Conservation (phyloP, 371 early-diverging fungal species). For the Thermomucor indicae-seudaticae region DNA sequence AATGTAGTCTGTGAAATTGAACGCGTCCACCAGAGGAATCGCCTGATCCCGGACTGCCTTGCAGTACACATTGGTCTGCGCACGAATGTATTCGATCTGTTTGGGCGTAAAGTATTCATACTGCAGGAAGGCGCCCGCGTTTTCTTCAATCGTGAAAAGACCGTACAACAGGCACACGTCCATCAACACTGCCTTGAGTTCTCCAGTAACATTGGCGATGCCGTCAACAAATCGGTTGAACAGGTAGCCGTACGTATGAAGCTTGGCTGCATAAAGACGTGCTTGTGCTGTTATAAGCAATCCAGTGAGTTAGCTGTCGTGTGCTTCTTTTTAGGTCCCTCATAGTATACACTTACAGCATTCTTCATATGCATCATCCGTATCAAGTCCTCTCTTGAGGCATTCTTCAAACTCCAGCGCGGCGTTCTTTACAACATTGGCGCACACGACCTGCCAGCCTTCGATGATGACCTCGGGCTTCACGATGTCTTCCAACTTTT, state of each 20-base stretch:
- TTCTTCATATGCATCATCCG: conserved; percentile 84
- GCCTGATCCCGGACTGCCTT: conserved; percentile 73
- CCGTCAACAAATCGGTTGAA: conserved; percentile 84
- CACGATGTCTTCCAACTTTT: conserved; percentile 53
- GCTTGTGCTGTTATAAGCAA: conserved; percentile 47
- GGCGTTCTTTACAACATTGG: conserved; percentile 79
- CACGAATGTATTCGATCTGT: conserved; percentile 68
- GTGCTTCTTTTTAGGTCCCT: neutral
- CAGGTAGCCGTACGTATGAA: conserved; percentile 83
- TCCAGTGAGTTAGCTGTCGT: neutral
- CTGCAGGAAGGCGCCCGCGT: conserved; percentile 85
- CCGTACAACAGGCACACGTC: conserved; percentile 80
- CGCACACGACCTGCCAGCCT: conserved; percentile 84
- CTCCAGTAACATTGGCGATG: conserved; percentile 50
- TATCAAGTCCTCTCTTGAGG: conserved; percentile 61
- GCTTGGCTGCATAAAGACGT: conserved; percentile 81
- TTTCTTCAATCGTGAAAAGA: conserved; percentile 77
- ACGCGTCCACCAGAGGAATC: conserved; percentile 84
- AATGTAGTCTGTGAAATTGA: conserved; percentile 82
- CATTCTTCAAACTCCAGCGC: conserved; percentile 74
- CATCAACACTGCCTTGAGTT: conserved; percentile 49
- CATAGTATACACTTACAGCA: conserved; percentile 48
- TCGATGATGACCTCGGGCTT: conserved; percentile 65
- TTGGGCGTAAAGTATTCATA: conserved; percentile 75
- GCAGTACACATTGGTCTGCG: conserved; percentile 67